Conservation (phyloP, 805 yeast species). For the Myxozyma nipponensis region DNA sequence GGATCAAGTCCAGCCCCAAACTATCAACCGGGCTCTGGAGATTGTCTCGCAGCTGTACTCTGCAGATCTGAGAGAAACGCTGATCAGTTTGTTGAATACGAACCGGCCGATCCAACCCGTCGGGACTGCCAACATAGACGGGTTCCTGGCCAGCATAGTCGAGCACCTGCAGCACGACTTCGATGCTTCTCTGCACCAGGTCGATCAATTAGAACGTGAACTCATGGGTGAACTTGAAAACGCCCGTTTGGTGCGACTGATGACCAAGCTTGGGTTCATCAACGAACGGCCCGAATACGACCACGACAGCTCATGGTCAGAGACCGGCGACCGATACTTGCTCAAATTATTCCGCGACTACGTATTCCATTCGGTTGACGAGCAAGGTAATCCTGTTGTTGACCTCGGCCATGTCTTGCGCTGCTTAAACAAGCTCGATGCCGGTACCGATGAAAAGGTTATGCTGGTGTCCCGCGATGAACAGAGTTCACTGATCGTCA, state of each 20-base stretch:
- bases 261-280: conserved; percentile 76
- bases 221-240: conserved; percentile 78
- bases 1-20: conserved; percentile 1
- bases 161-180: conserved; percentile 30
- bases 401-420: conserved; percentile 79
- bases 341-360: conserved; percentile 74
- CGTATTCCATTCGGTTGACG: conserved; percentile 81
- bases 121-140: conserved; percentile 21
- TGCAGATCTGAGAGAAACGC: conserved; percentile 11
- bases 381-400: conserved; percentile 67
- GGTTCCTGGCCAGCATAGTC: conserved; percentile 30
- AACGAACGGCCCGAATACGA: conserved; percentile 67
- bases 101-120: not conserved
- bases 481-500: conserved; percentile 75
- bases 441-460: conserved; percentile 80
- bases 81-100: conserved; percentile 12
- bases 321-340: conserved; percentile 70
- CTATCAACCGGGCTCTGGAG: conserved; percentile 14
- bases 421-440: conserved; percentile 83
- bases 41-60: conserved; percentile 16
- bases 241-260: conserved; percentile 74
- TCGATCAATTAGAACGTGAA: conserved; percentile 36
- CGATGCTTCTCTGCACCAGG: conserved; percentile 29
- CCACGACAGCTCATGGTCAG: conserved; percentile 60
- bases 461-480: conserved; percentile 81